phyloP scores from a whole-genome alignment of 768 basidiomycete genomes.

The Rhodotorula babjevae region DNA sequence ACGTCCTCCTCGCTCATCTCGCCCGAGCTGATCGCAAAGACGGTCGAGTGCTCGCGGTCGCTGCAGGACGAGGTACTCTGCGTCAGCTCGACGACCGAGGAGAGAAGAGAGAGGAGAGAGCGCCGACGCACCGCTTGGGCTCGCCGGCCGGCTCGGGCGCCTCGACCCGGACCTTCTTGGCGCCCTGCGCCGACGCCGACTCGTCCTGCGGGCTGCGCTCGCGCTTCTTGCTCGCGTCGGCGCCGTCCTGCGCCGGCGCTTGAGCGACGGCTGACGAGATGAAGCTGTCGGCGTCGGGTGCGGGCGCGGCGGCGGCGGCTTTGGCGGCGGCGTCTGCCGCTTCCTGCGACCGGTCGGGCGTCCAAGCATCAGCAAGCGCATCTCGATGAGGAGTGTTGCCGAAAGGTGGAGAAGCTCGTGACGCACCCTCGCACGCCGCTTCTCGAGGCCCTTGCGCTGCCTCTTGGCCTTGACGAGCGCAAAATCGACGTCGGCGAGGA shows the following conservation, averaged over 20 bases:
- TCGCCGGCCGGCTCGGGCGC: neutral
- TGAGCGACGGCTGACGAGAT: slow-evolving; percentile 42
- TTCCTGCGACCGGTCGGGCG: no score
- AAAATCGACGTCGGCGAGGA: slow-evolving; percentile 53
- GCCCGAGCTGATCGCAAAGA: slow-evolving; percentile 72
- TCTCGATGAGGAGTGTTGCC: no score
- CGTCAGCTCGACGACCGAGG: neutral
- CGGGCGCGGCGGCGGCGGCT: slow-evolving; percentile 38
- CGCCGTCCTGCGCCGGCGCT: neutral
- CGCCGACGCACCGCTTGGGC: slow-evolving; percentile 14
- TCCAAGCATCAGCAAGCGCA: no score
- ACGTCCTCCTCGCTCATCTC: slow-evolving; percentile 62
- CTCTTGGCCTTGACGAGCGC: slow-evolving; percentile 38
- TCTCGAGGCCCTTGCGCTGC: slow-evolving; percentile 52
- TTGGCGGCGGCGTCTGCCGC: slow-evolving; percentile 42
- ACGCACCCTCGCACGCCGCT: slow-evolving; percentile 24
- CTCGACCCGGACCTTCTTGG: slow-evolving; percentile 43
- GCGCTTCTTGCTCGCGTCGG: slow-evolving; percentile 17
- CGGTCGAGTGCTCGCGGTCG: slow-evolving; percentile 90
- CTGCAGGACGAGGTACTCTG: slow-evolving; percentile 49
- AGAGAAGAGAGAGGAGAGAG: neutral
- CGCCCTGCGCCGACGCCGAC: neutral
- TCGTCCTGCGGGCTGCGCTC: slow-evolving; percentile 14
- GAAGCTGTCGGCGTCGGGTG: slow-evolving; percentile 25
- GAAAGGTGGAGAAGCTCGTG: neutral